phyloP scores from a whole-genome alignment of 306 rosid species.

The Begonia fuchsioides region DNA sequence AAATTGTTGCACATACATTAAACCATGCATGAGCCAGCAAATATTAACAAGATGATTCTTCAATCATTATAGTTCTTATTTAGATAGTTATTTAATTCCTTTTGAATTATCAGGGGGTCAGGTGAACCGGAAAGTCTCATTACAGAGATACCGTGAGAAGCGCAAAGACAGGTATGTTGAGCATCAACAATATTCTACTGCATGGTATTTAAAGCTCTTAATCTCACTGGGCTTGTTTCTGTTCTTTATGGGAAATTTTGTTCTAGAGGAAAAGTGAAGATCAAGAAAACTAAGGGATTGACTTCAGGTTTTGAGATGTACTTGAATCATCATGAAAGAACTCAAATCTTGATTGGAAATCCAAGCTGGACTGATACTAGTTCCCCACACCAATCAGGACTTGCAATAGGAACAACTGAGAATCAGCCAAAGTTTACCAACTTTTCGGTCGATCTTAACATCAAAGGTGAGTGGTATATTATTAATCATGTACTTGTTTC shows the following conservation, averaged over 20 bases:
- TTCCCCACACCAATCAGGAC: slow-evolving; percentile 68
- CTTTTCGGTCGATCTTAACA: slow-evolving; percentile 78
- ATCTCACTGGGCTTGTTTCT: slow-evolving; percentile 17
- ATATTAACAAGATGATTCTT: slow-evolving; percentile 11
- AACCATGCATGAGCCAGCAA: no score
- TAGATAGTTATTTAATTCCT: slow-evolving; percentile 9
- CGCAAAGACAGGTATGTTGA: slow-evolving; percentile 71
- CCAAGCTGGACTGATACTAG: slow-evolving; percentile 60
- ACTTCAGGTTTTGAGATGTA: slow-evolving; percentile 54
- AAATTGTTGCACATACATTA: no score
- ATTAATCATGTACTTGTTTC: no score
- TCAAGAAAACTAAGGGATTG: slow-evolving; percentile 42
- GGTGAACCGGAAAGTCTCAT: slow-evolving; percentile 58
- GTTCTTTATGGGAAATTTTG: slow-evolving; percentile 20
- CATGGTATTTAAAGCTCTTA: slow-evolving; percentile 8
- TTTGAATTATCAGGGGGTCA: slow-evolving; percentile 70
- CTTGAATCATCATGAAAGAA: slow-evolving; percentile 53
- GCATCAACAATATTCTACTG: neutral
- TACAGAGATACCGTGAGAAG: slow-evolving; percentile 88
- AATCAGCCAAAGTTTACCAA: slow-evolving; percentile 41
- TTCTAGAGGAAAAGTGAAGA: slow-evolving; percentile 67
- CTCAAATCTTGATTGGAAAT: slow-evolving; percentile 49
- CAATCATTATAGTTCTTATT: slow-evolving; percentile 9
- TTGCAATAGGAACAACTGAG: slow-evolving; percentile 42
- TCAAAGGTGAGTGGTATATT: slow-evolving; percentile 32